A percentile compares a stretch with the other conserved stretches of the same genome.
Evolutionary conservation across 1,139 yeast genomes (phyloP).

Genomic region (Yamadazyma taylorii): DNA sequence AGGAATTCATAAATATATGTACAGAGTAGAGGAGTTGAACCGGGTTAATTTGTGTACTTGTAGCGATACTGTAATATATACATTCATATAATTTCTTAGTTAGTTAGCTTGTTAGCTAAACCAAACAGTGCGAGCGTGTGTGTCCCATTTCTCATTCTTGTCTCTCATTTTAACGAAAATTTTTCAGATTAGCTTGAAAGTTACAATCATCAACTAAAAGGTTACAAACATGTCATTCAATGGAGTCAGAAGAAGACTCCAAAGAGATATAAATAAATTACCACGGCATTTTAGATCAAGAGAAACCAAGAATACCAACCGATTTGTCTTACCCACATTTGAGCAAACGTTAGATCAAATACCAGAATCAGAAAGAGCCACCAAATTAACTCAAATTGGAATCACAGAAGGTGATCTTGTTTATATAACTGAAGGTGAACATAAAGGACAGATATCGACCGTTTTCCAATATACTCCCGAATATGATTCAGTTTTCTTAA

Average conservation of each 20-base stretch:
- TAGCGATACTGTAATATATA: not conserved
- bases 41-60: slow-evolving; percentile 1
- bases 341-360: slow-evolving; percentile 25
- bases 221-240: slow-evolving; percentile 38
- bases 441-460: slow-evolving; percentile 71
- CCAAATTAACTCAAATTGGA: slow-evolving; percentile 33
- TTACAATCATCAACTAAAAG: too few species aligned
- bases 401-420: slow-evolving; percentile 44
- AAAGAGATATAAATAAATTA: slow-evolving; percentile 34
- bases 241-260: slow-evolving; percentile 37
- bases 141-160: not conserved
- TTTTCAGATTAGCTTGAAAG: too few species aligned
- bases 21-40: slow-evolving; percentile 50
- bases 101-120: too few species aligned
- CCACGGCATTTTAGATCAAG: slow-evolving; percentile 32
- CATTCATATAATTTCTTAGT: too few species aligned
- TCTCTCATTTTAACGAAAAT: too few species aligned
- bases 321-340: slow-evolving; percentile 38
- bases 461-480: slow-evolving; percentile 32
- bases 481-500: slow-evolving; percentile 33
- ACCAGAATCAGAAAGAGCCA: slow-evolving; percentile 29
- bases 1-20: slow-evolving; percentile 90
- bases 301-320: slow-evolving; percentile 24
- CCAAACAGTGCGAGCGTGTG: too few species aligned
- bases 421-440: slow-evolving; percentile 62